Percentiles rank a stretch among this genome's conserved stretches.
Conservation (phyloP, 78 protist genomes). For the Speleostelium caveatum region DNA sequence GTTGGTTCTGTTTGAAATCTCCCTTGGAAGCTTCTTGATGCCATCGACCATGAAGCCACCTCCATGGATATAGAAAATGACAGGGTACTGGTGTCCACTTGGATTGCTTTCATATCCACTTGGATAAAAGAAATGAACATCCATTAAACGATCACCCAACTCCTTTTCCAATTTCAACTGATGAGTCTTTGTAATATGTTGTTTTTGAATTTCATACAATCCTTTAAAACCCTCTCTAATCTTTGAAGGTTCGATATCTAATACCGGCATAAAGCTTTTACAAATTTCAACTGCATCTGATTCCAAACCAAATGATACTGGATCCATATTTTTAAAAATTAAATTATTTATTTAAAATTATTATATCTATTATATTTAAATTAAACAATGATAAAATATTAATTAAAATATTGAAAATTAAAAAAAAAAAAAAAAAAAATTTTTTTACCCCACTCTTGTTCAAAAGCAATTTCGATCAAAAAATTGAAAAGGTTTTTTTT, state of each 20-base stretch:
- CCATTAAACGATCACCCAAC: conserved; percentile 2
- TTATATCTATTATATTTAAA: too few relatives aligned
- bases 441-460: too few relatives aligned
- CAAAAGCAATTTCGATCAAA: too few relatives aligned
- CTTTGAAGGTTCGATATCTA: not conserved
- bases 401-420: too few relatives aligned
- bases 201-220: conserved; percentile 8
- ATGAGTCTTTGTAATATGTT: conserved; percentile 2
- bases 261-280: conserved; percentile 6
- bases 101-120: not conserved
- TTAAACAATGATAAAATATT: too few relatives aligned
- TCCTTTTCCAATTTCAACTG: not conserved
- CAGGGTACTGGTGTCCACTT: not conserved
- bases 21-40: not conserved
- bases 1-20: not conserved
- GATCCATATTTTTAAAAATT: too few relatives aligned
- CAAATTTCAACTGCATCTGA: not conserved
- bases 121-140: conserved; percentile 1
- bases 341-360: too few relatives aligned
- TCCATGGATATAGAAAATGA: not conserved
- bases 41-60: not conserved
- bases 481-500: too few relatives aligned
- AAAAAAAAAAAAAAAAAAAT: too few relatives aligned
- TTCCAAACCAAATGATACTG: conserved; percentile 21
- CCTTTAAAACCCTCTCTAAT: conserved; percentile 9